Evolutionary conservation across 148 eudicot species (phyloP).

Genomic region (Cornus controversa): DNA sequence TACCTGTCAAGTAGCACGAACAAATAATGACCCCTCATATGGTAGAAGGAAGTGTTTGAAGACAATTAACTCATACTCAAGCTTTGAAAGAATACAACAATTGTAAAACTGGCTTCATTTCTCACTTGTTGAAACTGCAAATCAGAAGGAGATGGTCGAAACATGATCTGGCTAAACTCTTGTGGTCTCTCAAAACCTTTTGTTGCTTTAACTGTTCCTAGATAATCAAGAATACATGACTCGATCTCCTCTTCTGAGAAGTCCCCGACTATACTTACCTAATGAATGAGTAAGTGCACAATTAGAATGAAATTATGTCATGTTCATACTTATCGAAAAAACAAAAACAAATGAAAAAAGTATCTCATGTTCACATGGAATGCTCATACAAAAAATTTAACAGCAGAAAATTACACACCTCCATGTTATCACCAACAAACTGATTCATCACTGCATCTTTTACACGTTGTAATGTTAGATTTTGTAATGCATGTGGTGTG

Average conservation of each 20-base stretch:
- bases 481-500: constrained; percentile 84
- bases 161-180: constrained; percentile 49
- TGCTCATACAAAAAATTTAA: background rate
- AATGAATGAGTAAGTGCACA: constrained; percentile 10
- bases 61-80: background rate
- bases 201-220: constrained; percentile 74
- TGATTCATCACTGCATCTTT: constrained; percentile 94
- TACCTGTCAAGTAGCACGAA: constrained; percentile 44
- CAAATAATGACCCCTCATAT: background rate
- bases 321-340: too few species aligned
- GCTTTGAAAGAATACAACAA: background rate
- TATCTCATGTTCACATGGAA: background rate
- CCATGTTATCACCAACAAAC: constrained; percentile 86
- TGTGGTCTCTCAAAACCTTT: constrained; percentile 40
- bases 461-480: constrained; percentile 65
- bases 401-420: constrained; percentile 44
- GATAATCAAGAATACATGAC: constrained; percentile 93
- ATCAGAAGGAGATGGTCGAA: constrained; percentile 72
- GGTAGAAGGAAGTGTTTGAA: background rate
- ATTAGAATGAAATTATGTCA: background rate
- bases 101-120: background rate
- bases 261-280: constrained; percentile 98
- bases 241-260: constrained; percentile 95
- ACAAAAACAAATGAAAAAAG: too few species aligned
- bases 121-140: constrained; percentile 88